These are phyloP conservation scores for Crassisporium funariophilum DNA, from an alignment of 768 basidiomycete genomes.

Conservation along the genomic window DNA sequence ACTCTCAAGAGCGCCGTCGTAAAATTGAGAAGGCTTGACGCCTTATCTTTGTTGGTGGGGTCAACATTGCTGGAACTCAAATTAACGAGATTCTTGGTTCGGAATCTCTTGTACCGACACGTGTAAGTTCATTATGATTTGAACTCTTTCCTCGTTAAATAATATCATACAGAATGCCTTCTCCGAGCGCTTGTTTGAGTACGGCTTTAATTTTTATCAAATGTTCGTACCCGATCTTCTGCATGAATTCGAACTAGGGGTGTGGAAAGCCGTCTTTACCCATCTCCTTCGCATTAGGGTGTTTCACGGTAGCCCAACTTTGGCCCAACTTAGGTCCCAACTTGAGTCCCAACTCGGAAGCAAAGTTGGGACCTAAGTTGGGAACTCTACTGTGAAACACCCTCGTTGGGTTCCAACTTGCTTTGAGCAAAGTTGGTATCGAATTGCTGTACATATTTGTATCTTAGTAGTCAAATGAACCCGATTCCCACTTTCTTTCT, in stretches of 20 bases:
- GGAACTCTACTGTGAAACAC: too few species aligned
- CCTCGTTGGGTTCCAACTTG: too few species aligned
- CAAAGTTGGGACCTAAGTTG: not conserved
- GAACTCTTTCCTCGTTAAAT: not conserved
- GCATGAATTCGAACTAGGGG: conserved; percentile 38
- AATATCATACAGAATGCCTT: conserved; percentile 30
- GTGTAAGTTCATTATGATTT: conserved; percentile 1
- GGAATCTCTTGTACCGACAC: conserved; percentile 13
- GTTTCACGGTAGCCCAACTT: conserved; percentile 22
- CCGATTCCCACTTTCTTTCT: too few species aligned
- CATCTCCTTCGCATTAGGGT: conserved; percentile 28
- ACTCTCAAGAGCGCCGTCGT: conserved; percentile 9
- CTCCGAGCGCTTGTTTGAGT: conserved; percentile 9
- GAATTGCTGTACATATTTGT: too few species aligned
- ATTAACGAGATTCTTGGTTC: conserved; percentile 1
- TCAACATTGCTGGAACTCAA: too few species aligned
- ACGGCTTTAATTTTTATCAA: conserved; percentile 24
- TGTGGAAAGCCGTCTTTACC: conserved; percentile 31
- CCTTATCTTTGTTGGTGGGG: too few species aligned
- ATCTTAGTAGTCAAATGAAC: too few species aligned
- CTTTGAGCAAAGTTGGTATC: too few species aligned
- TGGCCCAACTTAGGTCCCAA: not conserved
- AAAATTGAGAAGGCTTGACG: too few species aligned
- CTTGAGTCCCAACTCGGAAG: not conserved
- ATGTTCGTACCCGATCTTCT: conserved; percentile 33